phyloP scores from a whole-genome alignment of 2,329 filamentous ascomycete species.

The Stagonosporopsis cucurbitacearum region DNA sequence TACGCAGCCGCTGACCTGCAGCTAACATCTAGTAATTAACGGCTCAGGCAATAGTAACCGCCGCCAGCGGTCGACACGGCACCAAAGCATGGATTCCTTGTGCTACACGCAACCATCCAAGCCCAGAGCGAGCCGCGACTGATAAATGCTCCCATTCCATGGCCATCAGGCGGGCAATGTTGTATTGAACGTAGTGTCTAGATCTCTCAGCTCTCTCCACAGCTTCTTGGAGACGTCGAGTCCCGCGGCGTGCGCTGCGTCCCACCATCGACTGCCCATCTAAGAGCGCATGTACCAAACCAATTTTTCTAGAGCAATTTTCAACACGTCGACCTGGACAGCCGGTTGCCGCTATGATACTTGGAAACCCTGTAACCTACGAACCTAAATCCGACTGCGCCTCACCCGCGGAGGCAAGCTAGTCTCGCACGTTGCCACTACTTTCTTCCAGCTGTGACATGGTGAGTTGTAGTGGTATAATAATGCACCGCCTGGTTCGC shows the following conservation, averaged over 20 bases:
- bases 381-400: slow-evolving; percentile 2
- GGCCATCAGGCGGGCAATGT: neutral
- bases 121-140: slow-evolving; percentile 7
- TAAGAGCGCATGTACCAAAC: neutral
- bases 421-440: neutral
- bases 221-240: neutral
- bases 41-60: neutral
- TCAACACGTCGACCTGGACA: neutral
- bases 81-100: slow-evolving; percentile 14
- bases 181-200: slow-evolving; percentile 7
- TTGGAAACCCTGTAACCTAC: neutral
- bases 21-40: slow-evolving; percentile 10
- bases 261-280: neutral
- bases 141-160: neutral
- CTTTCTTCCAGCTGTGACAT: neutral
- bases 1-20: slow-evolving; percentile 4
- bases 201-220: neutral
- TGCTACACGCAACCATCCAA: neutral
- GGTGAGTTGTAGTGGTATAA: neutral
- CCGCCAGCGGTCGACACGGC: slow-evolving; percentile 10
- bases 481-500: neutral
- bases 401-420: neutral
- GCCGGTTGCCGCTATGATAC: neutral
- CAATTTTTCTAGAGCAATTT: neutral
- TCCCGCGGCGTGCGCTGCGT: neutral